Base-by-base conservation (phyloP, 2,329 filamentous ascomycete species). In the Talaromyces rugulosus region DNA sequence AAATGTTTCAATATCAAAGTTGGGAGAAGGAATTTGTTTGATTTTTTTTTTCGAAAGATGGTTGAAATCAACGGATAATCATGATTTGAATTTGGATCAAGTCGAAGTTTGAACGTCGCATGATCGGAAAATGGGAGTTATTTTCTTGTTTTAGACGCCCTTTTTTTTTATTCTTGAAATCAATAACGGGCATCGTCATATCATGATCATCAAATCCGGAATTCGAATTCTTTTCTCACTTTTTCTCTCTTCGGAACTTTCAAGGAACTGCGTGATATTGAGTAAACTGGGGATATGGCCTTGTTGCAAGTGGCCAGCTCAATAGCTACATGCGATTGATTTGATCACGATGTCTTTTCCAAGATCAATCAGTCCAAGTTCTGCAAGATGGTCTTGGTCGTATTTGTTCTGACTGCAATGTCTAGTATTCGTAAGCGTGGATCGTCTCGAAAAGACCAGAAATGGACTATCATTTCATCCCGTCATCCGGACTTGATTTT, bases 81-180 rank as follows among this genome's bases (percentile, higher is more conserved):
- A 47, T 47, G 44, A 47, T 47, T 40, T 44, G 40, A 47, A 47
- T 47, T 47, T 27, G 18, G 44, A 47, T 47, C 44, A 27, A 47
- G 44, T 47, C 18, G 44, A 23, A 47, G 44, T 47, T 47, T 47
- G 23, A 47, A 47, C 16, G 50, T 53, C 50, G 50, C 50, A 53
- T 31, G 50, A 53, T 53, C 50, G 50, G 50, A 31, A 40, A 53
- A 53, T 53, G 50, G 50, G 50, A 53, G 50, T 53, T 53, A 51
- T 56, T 31, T 27, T 55, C 2, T 52, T 36, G 8, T 36, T 44
- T 55, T 50, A 53, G 50, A 52, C 27, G n/a, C 27, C 6, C 18
- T 54, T 44, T 44, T 23, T 54, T 47, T 36, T 16, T 33, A 44
- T 30, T 31, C 16, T 34, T 56, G 59, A 50, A 60, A 12, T 31